Percentiles rank a stretch among this genome's conserved stretches.
These are phyloP conservation scores for barrel medic (Medicago truncatula) DNA, from an alignment of 306 rosid species.

Conservation along the genomic window MtrunA17r5.0-ANR NC_053049.1:40957501-40958000, in stretches of 20 bases:
- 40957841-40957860: background rate
- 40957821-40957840: constrained; percentile 40
- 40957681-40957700: constrained; percentile 56
- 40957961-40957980: background rate
- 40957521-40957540: constrained; percentile 64
- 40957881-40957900: background rate
- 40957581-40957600: constrained; percentile 65
- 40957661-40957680: constrained; percentile 23
- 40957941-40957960: background rate
- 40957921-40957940: background rate
- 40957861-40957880: background rate
- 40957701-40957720: constrained; percentile 68
- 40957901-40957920: background rate
- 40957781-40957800: constrained; percentile 37
- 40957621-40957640: constrained; percentile 64
- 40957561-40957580: constrained; percentile 55
- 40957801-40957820: constrained; percentile 37
- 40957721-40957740: constrained; percentile 57
- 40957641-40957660: constrained; percentile 58
- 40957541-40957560: constrained; percentile 67
- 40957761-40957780: constrained; percentile 30
- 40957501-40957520: constrained; percentile 53
- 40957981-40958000: background rate
- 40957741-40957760: constrained; percentile 63
- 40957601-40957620: constrained; percentile 62